Evolutionary conservation across 2,329 filamentous ascomycete genomes (phyloP).

Genomic region (Mycosphaerella sp.): DNA sequence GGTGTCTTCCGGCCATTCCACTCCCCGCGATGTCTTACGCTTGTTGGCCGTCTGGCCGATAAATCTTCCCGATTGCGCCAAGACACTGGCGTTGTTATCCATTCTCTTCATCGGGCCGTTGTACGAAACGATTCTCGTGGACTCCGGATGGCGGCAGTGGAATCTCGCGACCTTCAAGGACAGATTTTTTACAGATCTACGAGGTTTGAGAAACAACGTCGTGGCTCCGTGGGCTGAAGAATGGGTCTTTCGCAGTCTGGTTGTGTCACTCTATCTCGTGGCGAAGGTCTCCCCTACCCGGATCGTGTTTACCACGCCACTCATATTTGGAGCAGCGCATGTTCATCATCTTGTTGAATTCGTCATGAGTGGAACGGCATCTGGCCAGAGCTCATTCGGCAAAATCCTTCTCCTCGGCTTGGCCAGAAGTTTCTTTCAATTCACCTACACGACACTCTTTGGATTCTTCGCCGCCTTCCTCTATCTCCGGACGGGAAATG

Average conservation of each 20-base stretch:
- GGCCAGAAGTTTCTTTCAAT: constrained; percentile 70
- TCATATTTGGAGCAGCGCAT: constrained; percentile 91
- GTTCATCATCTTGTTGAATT: constrained; percentile 97
- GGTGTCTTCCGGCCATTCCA: constrained; percentile 46
- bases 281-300: constrained; percentile 49
- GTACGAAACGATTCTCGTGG: constrained; percentile 69
- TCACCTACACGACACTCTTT: constrained; percentile 86
- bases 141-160: constrained; percentile 58
- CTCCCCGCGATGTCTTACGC: constrained; percentile 53
- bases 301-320: constrained; percentile 73
- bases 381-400: constrained; percentile 31
- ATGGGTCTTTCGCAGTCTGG: constrained; percentile 81
- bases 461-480: constrained; percentile 89
- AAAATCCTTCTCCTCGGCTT: constrained; percentile 37
- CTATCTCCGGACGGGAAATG: constrained; percentile 75
- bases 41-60: constrained; percentile 77
- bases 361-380: constrained; percentile 62
- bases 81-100: constrained; percentile 62
- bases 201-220: constrained; percentile 78
- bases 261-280: constrained; percentile 74
- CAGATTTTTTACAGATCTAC: constrained; percentile 65
- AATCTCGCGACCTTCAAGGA: constrained; percentile 45
- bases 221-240: constrained; percentile 87
- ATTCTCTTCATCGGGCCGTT: constrained; percentile 79
- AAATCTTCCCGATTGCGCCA: constrained; percentile 44